phyloP scores from a whole-genome alignment of 208 protist genomes.

The Acanthamoeba healyi region DNA sequence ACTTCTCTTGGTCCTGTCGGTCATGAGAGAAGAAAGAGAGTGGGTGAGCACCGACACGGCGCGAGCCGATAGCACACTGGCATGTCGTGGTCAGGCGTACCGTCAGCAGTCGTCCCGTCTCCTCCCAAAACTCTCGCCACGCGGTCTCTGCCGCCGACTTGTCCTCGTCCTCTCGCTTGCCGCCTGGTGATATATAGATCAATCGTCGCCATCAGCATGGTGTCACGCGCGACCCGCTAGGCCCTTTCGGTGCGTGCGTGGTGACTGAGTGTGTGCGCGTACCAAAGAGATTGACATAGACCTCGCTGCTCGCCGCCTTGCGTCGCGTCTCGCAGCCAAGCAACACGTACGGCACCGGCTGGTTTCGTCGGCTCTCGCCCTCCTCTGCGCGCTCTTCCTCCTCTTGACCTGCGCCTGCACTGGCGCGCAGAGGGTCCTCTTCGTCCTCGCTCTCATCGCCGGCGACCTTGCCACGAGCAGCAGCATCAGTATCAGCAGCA shows the following conservation, averaged over 20 bases:
- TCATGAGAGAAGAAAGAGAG: background rate
- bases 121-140: slow-evolving; percentile 56
- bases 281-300: slow-evolving; percentile 14
- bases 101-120: slow-evolving; percentile 1
- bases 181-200: background rate
- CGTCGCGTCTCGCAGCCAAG: background rate
- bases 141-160: background rate
- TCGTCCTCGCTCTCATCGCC: background rate
- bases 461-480: background rate
- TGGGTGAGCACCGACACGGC: background rate
- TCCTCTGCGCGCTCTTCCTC: too few relatives aligned
- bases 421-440: background rate
- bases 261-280: background rate
- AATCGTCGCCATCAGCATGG: background rate
- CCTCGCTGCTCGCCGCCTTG: background rate
- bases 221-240: too few relatives aligned
- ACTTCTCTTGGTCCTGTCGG: background rate
- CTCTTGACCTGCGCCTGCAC: background rate
- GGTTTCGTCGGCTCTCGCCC: background rate
- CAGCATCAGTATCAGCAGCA: too few relatives aligned
- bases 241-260: too few relatives aligned
- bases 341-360: slow-evolving; percentile 42
- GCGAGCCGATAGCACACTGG: background rate
- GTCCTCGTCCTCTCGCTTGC: slow-evolving; percentile 11
- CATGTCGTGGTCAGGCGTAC: background rate